phyloP scores from a whole-genome alignment of 2,329 filamentous ascomycete genomes.

The Spiromastix sp. region DNA sequence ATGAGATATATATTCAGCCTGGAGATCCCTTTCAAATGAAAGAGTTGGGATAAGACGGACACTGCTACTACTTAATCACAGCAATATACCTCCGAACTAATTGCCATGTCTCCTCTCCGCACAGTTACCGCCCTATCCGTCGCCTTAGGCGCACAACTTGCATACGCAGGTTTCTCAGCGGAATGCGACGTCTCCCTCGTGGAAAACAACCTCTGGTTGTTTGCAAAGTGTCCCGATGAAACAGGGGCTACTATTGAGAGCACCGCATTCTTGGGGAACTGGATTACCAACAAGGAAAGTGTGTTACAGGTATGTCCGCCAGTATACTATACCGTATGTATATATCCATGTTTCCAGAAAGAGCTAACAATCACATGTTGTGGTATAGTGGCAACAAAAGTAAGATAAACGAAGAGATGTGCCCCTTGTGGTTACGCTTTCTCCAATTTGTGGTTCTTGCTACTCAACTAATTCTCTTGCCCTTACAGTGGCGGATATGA shows the following conservation, averaged over 20 bases:
- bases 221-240: not conserved
- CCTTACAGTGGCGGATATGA: not conserved
- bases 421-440: too few species aligned
- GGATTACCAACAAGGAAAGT: not conserved
- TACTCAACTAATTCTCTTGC: too few species aligned
- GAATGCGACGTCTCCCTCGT: not conserved
- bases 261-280: not conserved
- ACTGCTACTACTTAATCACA: too few species aligned
- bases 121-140: not conserved
- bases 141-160: not conserved
- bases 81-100: not conserved
- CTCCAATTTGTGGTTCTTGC: too few species aligned
- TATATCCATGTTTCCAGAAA: too few species aligned
- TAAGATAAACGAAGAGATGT: too few species aligned
- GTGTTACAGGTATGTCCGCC: not conserved
- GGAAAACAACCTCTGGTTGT: not conserved
- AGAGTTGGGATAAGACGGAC: too few species aligned
- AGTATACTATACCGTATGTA: too few species aligned
- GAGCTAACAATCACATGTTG: too few species aligned
- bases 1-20: too few species aligned
- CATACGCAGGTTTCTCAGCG: not conserved
- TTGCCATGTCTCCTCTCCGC: not conserved
- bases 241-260: not conserved
- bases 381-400: not conserved
- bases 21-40: too few species aligned